Evolutionary conservation across 441 rosid genomes (phyloP).

Genomic region (Jatropha multifida): DNA sequence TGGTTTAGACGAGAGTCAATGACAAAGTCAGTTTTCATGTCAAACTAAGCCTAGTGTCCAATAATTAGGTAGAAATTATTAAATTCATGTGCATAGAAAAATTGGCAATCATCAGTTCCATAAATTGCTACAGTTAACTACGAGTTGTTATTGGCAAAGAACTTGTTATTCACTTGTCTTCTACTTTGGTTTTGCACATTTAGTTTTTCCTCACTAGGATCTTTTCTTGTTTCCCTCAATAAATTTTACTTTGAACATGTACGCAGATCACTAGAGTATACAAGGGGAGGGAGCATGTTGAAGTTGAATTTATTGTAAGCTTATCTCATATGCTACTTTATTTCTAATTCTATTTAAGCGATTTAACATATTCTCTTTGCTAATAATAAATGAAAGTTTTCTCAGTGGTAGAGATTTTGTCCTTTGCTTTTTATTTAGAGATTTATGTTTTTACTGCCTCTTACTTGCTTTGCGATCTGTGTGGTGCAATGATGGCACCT

Average conservation of each 20-base stretch:
- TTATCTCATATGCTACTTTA: constrained; percentile 22
- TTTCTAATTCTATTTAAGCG: not conserved
- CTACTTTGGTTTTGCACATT: not conserved
- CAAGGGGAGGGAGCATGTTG: constrained; percentile 92
- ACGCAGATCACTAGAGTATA: constrained; percentile 76
- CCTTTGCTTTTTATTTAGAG: not conserved
- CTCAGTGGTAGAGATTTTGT: not conserved
- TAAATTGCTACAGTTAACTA: not conserved
- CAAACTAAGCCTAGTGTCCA: not conserved
- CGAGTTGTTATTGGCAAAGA: not conserved
- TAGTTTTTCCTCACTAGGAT: not conserved
- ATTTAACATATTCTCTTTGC: not conserved
- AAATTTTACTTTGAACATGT: constrained; percentile 15
- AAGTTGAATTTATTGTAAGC: constrained; percentile 96
- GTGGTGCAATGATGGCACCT: constrained; percentile 20
- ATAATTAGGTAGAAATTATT: not conserved
- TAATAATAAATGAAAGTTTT: not conserved
- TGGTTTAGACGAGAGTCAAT: not conserved
- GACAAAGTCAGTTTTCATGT: not conserved
- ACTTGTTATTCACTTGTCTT: not conserved
- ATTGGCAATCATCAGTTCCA: not conserved
- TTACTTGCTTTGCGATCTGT: not conserved
- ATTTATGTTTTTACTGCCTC: constrained; percentile 9
- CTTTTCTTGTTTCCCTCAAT: not conserved
- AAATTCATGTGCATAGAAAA: not conserved